Percentiles rank a stretch among this genome's conserved stretches.
phyloP scores from a whole-genome alignment of 1,284 basidiomycete species.

The Microstroma glucosiphilum region DNA sequence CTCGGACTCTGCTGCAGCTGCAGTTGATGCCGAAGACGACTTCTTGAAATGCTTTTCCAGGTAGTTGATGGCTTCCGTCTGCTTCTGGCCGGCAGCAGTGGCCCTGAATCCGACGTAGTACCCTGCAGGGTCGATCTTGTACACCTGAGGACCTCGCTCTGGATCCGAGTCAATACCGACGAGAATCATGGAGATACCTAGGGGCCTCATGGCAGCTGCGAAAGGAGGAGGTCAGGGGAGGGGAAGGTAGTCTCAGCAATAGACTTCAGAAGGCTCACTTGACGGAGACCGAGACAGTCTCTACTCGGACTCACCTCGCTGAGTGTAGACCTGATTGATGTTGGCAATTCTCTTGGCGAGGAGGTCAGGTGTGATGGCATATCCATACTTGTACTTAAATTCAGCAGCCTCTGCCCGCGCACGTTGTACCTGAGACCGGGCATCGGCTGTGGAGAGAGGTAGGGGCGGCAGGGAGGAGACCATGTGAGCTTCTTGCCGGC shows the following conservation, averaged over 20 bases:
- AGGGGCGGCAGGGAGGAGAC: conserved; percentile 1
- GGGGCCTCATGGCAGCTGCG: conserved; percentile 83
- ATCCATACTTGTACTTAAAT: conserved; percentile 91
- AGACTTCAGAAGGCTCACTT: neutral
- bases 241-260: neutral
- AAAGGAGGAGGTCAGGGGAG: neutral
- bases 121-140: conserved; percentile 97
- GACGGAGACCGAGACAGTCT: neutral
- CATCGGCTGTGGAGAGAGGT: conserved; percentile 13
- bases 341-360: conserved; percentile 91
- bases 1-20: conserved; percentile 7
- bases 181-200: conserved; percentile 94
- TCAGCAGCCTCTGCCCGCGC: conserved; percentile 86
- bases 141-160: conserved; percentile 67
- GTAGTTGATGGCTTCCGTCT: conserved; percentile 93
- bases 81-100: conserved; percentile 74
- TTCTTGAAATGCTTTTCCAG: conserved; percentile 99
- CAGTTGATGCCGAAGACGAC: conserved; percentile 14
- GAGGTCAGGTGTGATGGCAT: conserved; percentile 92
- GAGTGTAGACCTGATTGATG: conserved; percentile 98
- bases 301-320: conserved; percentile 55
- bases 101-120: conserved; percentile 98
- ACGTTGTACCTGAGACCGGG: conserved; percentile 78
- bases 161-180: conserved; percentile 85
- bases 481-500: neutral